These are phyloP conservation scores for Apiospora malaysiana DNA, from an alignment of 2,329 filamentous ascomycete genomes.

Conservation along the genomic window DNA sequence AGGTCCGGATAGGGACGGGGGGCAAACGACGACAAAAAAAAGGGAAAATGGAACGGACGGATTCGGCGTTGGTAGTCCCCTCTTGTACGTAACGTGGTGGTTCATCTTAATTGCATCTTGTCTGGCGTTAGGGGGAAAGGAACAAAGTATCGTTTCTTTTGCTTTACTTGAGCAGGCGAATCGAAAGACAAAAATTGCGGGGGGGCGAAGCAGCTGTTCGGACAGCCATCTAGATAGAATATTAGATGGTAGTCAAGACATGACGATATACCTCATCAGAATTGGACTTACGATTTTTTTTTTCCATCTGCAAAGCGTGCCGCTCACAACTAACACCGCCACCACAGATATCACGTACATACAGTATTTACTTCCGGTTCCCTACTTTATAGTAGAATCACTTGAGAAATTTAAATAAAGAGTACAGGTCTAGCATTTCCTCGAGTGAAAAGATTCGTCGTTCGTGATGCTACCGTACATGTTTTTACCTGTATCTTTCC, in stretches of 20 bases:
- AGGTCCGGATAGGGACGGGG: not conserved
- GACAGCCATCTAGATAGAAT: slow-evolving; percentile 17
- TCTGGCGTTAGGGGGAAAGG: slow-evolving; percentile 22
- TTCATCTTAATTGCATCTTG: slow-evolving; percentile 22
- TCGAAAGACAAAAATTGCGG: slow-evolving; percentile 17
- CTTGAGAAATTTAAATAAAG: not conserved
- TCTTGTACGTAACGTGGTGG: slow-evolving; percentile 19
- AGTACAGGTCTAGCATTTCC: not conserved
- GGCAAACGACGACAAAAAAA: not conserved
- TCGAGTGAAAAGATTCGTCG: not conserved
- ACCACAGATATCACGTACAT: not conserved
- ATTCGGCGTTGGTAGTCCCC: slow-evolving; percentile 21
- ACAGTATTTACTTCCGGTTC: not conserved
- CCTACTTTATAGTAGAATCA: not conserved
- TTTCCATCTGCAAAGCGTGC: not conserved
- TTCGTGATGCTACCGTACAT: slow-evolving; percentile 4
- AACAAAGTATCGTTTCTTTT: slow-evolving; percentile 20
- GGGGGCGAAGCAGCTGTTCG: slow-evolving; percentile 16
- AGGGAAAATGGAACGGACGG: slow-evolving; percentile 19
- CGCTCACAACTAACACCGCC: not conserved
- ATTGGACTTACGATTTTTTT: not conserved
- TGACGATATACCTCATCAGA: slow-evolving; percentile 15
- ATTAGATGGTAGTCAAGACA: slow-evolving; percentile 11
- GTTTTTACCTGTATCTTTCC: not conserved
- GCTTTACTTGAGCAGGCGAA: slow-evolving; percentile 21